phyloP scores from a whole-genome alignment of 2,329 filamentous ascomycete species.

The Magnaporthales sp. region DNA sequence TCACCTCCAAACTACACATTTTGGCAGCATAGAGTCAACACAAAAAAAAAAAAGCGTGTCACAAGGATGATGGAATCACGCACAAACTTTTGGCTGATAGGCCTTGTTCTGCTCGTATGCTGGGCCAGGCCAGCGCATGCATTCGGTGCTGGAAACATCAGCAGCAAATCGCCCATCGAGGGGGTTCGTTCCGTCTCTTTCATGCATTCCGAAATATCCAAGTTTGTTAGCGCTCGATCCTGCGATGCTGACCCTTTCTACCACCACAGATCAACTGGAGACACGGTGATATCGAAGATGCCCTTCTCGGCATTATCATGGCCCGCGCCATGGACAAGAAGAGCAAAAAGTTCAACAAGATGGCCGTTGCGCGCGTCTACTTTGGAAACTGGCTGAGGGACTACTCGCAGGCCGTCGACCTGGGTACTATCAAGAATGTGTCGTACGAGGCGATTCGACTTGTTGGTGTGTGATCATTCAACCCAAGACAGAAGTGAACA shows the following conservation, averaged over 20 bases:
- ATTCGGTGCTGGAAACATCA: slow-evolving; percentile 86
- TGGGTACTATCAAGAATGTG: slow-evolving; percentile 84
- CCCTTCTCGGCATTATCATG: slow-evolving; percentile 62
- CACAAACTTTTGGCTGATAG: slow-evolving; percentile 41
- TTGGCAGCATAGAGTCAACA: neutral
- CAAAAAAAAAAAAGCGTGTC: neutral
- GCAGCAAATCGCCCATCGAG: slow-evolving; percentile 69
- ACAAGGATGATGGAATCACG: slow-evolving; percentile 38
- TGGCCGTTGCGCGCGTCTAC: slow-evolving; percentile 75
- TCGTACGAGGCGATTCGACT: slow-evolving; percentile 87
- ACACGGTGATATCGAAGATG: slow-evolving; percentile 90
- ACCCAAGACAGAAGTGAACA: neutral
- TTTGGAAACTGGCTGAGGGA: slow-evolving; percentile 94
- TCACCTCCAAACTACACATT: neutral
- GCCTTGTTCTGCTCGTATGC: slow-evolving; percentile 52
- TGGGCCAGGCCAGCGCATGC: slow-evolving; percentile 62
- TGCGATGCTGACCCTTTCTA: neutral
- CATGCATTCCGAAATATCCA: neutral
- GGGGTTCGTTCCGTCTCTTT: slow-evolving; percentile 30
- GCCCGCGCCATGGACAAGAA: slow-evolving; percentile 42
- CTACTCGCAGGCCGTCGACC: slow-evolving; percentile 90
- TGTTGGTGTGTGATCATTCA: slow-evolving; percentile 54
- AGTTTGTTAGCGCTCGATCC: neutral
- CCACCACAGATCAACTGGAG: slow-evolving; percentile 43
- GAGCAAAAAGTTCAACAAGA: slow-evolving; percentile 79